Evolutionary conservation across 768 basidiomycete genomes (phyloP).

Genomic region (Ramaria sp.): DNA sequence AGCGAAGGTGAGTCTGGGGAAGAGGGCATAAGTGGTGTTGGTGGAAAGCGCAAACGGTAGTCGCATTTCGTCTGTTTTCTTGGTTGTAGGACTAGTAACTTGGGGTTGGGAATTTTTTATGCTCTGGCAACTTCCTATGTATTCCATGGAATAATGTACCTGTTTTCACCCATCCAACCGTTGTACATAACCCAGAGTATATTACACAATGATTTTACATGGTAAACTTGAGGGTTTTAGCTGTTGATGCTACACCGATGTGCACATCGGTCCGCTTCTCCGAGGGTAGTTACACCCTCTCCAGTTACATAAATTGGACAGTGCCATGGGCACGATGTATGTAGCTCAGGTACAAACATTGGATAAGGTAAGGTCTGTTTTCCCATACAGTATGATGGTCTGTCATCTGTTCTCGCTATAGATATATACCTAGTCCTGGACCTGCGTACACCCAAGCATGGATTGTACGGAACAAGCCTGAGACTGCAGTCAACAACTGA

Average conservation of each 20-base stretch:
- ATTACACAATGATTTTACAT: too few species aligned
- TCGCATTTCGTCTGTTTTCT: background rate
- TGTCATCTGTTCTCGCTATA: background rate
- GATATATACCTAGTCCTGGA: background rate
- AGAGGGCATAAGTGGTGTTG: background rate
- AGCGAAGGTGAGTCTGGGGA: background rate
- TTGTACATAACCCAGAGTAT: too few species aligned
- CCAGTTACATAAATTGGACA: too few species aligned
- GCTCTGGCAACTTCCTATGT: background rate
- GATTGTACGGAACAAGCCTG: slow-evolving; percentile 14
- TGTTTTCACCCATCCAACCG: background rate
- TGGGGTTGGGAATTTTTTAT: background rate
- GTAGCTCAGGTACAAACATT: too few species aligned
- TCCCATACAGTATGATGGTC: too few species aligned
- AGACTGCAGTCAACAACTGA: slow-evolving; percentile 18
- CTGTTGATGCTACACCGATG: too few species aligned
- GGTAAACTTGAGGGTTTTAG: too few species aligned
- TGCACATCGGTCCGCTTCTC: too few species aligned
- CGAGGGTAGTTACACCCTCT: too few species aligned
- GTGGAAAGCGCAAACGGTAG: background rate
- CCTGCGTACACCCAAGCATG: background rate
- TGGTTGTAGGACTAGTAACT: background rate
- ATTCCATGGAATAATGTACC: background rate
- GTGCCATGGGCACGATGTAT: too few species aligned
- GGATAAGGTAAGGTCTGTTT: too few species aligned